Conservation (phyloP, 179 eudicot genomes). For the Nepenthes alata region DNA sequence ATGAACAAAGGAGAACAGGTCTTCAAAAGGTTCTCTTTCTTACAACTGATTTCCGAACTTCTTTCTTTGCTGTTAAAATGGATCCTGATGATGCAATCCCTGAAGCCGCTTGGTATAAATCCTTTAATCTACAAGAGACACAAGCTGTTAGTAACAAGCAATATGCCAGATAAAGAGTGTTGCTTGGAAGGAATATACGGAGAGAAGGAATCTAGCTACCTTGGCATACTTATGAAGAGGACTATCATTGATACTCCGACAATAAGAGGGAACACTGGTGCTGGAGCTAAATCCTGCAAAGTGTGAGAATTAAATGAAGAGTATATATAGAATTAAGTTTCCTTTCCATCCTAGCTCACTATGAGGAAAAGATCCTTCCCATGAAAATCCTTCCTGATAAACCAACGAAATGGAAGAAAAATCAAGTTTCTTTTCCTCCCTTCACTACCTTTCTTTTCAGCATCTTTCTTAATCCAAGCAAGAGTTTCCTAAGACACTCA, state of each 20-base stretch:
- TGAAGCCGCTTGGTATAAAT: conserved; percentile 46
- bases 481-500: too few species aligned
- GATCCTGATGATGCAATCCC: conserved; percentile 38
- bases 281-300: conserved; percentile 76
- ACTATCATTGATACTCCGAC: conserved; percentile 69
- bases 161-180: background rate
- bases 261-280: conserved; percentile 71
- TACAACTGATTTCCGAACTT: conserved; percentile 36
- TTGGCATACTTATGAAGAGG: conserved; percentile 72
- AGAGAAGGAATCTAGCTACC: conserved; percentile 24
- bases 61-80: conserved; percentile 46
- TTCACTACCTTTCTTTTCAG: too few species aligned
- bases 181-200: background rate
- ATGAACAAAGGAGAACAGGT: background rate
- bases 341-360: too few species aligned
- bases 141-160: background rate
- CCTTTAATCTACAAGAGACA: conserved; percentile 53
- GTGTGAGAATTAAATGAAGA: background rate
- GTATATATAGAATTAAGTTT: too few species aligned
- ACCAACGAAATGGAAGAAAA: too few species aligned
- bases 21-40: conserved; percentile 69
- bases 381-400: too few species aligned
- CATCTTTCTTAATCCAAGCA: too few species aligned
- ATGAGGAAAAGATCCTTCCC: too few species aligned
- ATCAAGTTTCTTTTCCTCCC: too few species aligned